Evolutionary conservation across 495 filamentous ascomycete genomes (phyloP).

Genomic region (Hypoxylon intermedium): DNA sequence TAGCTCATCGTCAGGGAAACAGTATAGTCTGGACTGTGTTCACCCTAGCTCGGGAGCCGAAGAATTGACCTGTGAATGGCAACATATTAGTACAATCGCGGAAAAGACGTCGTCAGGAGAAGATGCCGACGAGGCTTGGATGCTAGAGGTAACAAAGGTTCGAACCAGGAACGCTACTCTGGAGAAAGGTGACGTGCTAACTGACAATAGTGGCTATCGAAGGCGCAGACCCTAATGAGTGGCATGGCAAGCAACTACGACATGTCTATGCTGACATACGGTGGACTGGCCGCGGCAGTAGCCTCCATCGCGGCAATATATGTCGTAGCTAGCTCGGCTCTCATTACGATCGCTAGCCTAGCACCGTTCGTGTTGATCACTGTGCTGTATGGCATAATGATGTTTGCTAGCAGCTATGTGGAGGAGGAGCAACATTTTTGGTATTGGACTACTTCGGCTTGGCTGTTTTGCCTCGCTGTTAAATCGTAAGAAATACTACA

Average conservation of each 20-base stretch:
- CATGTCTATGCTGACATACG: conserved; percentile 54
- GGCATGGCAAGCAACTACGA: conserved; percentile 92
- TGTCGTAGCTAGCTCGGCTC: conserved; percentile 26
- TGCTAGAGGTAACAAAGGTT: conserved; percentile 40
- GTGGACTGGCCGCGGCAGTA: conserved; percentile 36
- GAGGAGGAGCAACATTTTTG: conserved; percentile 99
- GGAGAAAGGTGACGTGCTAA: conserved; percentile 16
- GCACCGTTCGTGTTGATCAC: conserved; percentile 49
- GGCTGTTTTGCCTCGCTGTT: conserved; percentile 70
- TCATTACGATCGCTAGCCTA: conserved; percentile 22
- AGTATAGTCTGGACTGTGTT: conserved; percentile 51
- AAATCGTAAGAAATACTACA: conserved; percentile 43
- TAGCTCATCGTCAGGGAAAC: conserved; percentile 54
- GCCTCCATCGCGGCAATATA: conserved; percentile 36
- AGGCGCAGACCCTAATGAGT: conserved; percentile 78
- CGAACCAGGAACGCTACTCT: conserved; percentile 10
- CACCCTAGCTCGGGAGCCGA: conserved; percentile 57
- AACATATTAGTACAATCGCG: conserved; percentile 40
- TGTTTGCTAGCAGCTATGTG: conserved; percentile 97
- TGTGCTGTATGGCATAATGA: conserved; percentile 77
- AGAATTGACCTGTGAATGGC: conserved; percentile 73
- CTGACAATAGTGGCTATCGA: conserved; percentile 63
- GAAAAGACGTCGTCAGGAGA: conserved; percentile 4
- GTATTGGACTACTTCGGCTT: conserved; percentile 88
- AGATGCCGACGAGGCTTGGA: conserved; percentile 36